Evolutionary conservation across 768 basidiomycete species (phyloP).

Genomic region (Suillus discolor): DNA sequence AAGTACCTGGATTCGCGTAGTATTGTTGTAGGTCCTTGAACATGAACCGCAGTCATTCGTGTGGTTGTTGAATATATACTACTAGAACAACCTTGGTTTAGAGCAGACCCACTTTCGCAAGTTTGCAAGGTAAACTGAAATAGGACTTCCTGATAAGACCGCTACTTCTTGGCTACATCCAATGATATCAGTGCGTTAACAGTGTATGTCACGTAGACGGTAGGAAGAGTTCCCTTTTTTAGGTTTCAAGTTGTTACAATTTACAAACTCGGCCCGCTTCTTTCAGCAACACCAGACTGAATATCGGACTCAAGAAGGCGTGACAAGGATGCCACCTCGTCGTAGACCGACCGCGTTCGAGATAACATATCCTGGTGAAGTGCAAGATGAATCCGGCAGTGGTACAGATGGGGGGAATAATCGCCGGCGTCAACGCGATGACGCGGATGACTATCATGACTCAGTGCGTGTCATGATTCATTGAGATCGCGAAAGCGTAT

Average conservation of each 20-base stretch:
- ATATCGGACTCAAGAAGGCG: neutral
- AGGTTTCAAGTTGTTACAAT: neutral
- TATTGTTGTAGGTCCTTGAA: neutral
- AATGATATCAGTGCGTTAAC: neutral
- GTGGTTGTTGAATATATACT: neutral
- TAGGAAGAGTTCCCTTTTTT: neutral
- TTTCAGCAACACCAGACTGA: neutral
- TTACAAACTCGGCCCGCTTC: neutral
- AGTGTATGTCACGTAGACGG: neutral
- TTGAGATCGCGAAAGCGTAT: neutral
- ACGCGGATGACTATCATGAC: constrained; percentile 10
- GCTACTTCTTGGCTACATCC: no score
- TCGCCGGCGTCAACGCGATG: constrained; percentile 30
- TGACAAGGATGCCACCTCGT: constrained; percentile 36
- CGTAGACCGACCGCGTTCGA: constrained; percentile 57
- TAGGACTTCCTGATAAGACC: neutral
- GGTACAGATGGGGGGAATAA: constrained; percentile 25
- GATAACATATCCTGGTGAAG: constrained; percentile 47
- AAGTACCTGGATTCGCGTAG: neutral
- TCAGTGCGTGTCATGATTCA: constrained; percentile 17
- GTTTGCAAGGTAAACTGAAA: neutral
- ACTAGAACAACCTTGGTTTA: neutral
- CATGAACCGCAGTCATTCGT: neutral
- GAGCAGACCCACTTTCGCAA: neutral
- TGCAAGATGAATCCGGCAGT: constrained; percentile 22